Conservation (phyloP, 192 early-diverging fungal species). For the Backusella psychrophila region DNA sequence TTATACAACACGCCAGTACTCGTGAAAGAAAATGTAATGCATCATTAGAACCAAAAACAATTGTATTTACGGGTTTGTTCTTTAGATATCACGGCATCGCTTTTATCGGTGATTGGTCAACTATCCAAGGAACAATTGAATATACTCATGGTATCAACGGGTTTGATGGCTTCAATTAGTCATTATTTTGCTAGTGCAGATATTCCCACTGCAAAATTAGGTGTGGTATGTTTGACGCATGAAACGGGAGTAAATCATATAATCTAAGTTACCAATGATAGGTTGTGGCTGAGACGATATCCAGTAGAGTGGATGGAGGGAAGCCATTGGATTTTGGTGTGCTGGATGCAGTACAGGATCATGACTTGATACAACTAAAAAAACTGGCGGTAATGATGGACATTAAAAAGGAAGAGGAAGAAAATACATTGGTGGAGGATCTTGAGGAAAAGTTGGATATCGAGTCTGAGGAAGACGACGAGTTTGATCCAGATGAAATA, state of each 20-base stretch:
- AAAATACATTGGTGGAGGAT: background rate
- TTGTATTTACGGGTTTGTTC: too few relatives aligned
- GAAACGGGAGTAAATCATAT: too few relatives aligned
- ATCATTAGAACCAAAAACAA: too few relatives aligned
- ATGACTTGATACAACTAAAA: background rate
- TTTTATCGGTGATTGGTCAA: background rate
- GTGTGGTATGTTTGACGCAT: slow-evolving; percentile 4
- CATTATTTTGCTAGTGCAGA: slow-evolving; percentile 2
- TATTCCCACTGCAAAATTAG: slow-evolving; percentile 6
- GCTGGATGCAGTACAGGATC: background rate
- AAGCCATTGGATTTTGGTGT: background rate
- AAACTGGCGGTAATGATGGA: background rate
- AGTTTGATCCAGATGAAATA: slow-evolving; percentile 15
- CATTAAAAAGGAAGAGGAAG: background rate
- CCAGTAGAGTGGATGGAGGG: background rate
- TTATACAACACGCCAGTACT: slow-evolving; percentile 12
- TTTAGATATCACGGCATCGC: slow-evolving; percentile 10
- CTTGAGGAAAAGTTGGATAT: background rate
- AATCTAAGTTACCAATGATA: too few relatives aligned
- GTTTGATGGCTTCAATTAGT: background rate
- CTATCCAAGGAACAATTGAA: background rate
- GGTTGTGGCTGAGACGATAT: background rate
- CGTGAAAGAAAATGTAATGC: slow-evolving; percentile 9
- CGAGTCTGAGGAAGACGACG: slow-evolving; percentile 6
- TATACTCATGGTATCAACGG: background rate